Evolutionary conservation across 192 early-diverging fungal species (phyloP).

Genomic region (Coemansia sp.): DNA sequence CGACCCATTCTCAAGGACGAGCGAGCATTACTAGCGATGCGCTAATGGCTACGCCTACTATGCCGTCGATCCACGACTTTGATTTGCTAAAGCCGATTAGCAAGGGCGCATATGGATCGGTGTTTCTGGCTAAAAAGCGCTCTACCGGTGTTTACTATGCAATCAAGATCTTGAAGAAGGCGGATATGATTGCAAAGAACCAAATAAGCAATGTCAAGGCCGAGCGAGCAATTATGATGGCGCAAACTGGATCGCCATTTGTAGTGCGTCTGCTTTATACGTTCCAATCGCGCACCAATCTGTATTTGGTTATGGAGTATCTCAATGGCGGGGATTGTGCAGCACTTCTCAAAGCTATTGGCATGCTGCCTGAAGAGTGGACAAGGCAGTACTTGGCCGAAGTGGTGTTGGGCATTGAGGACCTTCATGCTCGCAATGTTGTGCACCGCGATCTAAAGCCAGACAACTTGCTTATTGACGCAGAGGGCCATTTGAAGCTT

Average conservation of each 20-base stretch:
- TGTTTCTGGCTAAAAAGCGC: conserved; percentile 78
- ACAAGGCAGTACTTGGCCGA: conserved; percentile 85
- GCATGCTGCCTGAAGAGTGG: conserved; percentile 74
- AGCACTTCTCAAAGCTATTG: conserved; percentile 69
- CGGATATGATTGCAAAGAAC: conserved; percentile 91
- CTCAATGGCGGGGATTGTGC: conserved; percentile 84
- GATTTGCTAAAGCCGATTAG: conserved; percentile 87
- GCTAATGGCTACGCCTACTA: conserved; percentile 49
- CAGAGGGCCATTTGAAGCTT: conserved; percentile 85
- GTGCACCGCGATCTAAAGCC: conserved; percentile 79
- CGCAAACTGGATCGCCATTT: conserved; percentile 80
- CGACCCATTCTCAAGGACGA: conserved; percentile 3
- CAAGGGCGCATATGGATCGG: conserved; percentile 87
- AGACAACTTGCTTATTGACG: conserved; percentile 83
- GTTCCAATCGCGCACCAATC: conserved; percentile 80
- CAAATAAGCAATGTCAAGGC: conserved; percentile 50
- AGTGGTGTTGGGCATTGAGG: conserved; percentile 81
- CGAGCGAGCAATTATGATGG: conserved; percentile 67
- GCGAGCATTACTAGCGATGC: conserved; percentile 14
- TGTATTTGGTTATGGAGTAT: conserved; percentile 90
- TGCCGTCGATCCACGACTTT: conserved; percentile 87
- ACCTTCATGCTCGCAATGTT: conserved; percentile 81
- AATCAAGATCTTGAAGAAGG: conserved; percentile 85
- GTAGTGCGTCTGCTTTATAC: conserved; percentile 86
- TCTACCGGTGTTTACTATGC: conserved; percentile 84